Percentiles rank a stretch among this genome's conserved stretches.
These are phyloP conservation scores for Xylariaceae sp. DNA, from an alignment of 2,329 filamentous ascomycete species.

Conservation along the genomic window DNA sequence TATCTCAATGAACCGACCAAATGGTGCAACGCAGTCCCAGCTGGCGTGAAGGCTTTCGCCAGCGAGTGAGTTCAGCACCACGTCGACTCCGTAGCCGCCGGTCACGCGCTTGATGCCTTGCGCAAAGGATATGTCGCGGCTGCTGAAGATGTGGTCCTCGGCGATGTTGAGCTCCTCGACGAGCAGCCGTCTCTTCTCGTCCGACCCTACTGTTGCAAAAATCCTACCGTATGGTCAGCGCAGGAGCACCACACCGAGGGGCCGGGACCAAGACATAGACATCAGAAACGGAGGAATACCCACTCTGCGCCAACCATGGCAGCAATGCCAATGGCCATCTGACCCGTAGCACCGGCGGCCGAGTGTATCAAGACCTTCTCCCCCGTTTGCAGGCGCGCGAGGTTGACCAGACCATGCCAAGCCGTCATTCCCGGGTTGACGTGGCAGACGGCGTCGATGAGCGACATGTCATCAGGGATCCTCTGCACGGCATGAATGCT, in stretches of 20 bases:
- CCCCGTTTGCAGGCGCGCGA: constrained; percentile 18
- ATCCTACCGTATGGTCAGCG: constrained; percentile 8
- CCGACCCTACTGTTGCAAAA: constrained; percentile 25
- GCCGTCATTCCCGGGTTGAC: constrained; percentile 18
- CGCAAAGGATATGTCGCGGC: constrained; percentile 23
- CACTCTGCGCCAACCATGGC: constrained; percentile 11
- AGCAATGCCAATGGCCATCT: constrained; percentile 14
- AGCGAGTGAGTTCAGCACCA: constrained; percentile 25
- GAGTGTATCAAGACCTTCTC: constrained; percentile 19
- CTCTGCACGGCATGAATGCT: constrained; percentile 6
- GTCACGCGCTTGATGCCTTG: constrained; percentile 21
- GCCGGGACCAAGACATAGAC: background rate
- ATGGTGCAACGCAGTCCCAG: constrained; percentile 28
- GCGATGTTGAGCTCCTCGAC: constrained; percentile 23
- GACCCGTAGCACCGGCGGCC: constrained; percentile 14
- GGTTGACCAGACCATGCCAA: constrained; percentile 17
- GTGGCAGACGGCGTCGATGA: constrained; percentile 9
- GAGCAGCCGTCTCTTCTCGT: constrained; percentile 25
- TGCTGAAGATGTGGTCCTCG: constrained; percentile 25
- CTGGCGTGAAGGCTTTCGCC: constrained; percentile 24
- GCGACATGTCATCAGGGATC: constrained; percentile 7
- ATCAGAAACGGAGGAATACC: too few relatives aligned
- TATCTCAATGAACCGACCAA: constrained; percentile 30
- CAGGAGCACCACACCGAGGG: background rate
- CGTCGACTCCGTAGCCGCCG: constrained; percentile 25